Percentiles rank a stretch among this genome's conserved stretches.
These are phyloP conservation scores for Rhododendron mucronatum DNA, from an alignment of 148 eudicot genomes.

Conservation along the genomic window DNA sequence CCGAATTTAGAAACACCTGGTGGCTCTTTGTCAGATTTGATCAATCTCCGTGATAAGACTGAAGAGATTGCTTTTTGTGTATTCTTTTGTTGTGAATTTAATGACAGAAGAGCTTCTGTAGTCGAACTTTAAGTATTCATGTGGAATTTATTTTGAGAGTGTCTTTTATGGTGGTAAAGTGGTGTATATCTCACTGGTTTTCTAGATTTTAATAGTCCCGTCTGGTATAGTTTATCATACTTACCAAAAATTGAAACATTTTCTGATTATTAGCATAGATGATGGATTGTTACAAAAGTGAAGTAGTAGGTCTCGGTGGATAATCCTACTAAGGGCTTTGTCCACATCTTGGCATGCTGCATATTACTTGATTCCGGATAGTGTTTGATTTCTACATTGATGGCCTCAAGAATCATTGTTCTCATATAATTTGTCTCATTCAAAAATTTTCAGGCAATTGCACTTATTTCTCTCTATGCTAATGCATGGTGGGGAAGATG, in stretches of 20 bases:
- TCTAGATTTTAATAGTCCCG: not conserved
- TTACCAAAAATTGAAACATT: not conserved
- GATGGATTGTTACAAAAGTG: not conserved
- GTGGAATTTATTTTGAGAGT: not conserved
- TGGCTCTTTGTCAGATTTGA: not conserved
- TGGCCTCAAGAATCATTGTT: not conserved
- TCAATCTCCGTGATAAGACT: not conserved
- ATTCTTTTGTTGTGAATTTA: not conserved
- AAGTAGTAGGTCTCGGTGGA: not conserved
- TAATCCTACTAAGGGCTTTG: not conserved
- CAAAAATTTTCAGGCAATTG: constrained; percentile 52
- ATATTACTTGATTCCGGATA: not conserved
- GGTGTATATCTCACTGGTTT: not conserved
- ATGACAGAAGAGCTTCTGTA: not conserved
- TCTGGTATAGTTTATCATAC: not conserved
- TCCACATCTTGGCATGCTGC: not conserved
- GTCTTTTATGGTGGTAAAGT: not conserved
- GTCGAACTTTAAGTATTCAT: not conserved
- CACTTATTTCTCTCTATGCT: constrained; percentile 80
- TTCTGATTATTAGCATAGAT: not conserved
- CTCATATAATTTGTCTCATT: not conserved
- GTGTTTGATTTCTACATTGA: not conserved
- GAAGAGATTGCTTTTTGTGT: not conserved
- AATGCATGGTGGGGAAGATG: constrained; percentile 70
- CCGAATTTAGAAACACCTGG: not conserved